Evolutionary conservation across 176 grass and related monocot genomes (phyloP).

Genomic region (Cenchrus fungigraminus): DNA sequence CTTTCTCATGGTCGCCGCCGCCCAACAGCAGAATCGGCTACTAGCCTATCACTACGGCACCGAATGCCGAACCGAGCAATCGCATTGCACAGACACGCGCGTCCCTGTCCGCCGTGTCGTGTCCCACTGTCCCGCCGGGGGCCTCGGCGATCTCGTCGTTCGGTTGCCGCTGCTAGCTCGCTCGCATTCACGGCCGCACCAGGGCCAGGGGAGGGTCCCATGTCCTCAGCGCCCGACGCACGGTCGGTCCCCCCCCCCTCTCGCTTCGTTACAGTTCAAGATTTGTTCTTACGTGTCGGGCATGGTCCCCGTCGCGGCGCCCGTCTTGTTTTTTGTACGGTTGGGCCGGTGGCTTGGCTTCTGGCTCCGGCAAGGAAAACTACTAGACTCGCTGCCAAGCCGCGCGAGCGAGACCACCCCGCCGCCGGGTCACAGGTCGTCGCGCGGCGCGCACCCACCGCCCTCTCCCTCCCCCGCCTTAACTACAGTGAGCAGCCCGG

Average conservation of each 20-base stretch:
- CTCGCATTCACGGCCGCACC: not conserved
- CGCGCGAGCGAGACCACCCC: not conserved
- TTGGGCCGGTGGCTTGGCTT: not conserved
- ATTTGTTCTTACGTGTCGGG: slow-evolving; percentile 42
- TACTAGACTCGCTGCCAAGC: slow-evolving; percentile 13
- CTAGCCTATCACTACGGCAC: too few relatives aligned
- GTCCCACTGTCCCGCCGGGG: not conserved
- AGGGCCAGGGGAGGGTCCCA: not conserved
- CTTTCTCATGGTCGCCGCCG: not conserved
- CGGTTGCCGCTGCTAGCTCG: not conserved
- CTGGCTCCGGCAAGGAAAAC: not conserved
- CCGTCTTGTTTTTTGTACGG: not conserved
- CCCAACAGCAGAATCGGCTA: not conserved
- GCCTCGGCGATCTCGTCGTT: not conserved
- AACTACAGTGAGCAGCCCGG: not conserved
- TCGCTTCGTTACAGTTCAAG: slow-evolving; percentile 22
- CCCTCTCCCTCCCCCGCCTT: not conserved
- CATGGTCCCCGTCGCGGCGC: slow-evolving; percentile 10
- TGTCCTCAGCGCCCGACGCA: not conserved
- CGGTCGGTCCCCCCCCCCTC: not conserved
- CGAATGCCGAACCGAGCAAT: not conserved
- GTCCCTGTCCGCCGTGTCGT: not conserved
- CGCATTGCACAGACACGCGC: not conserved
- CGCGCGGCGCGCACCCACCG: not conserved
- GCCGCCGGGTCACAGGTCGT: not conserved